A percentile compares a stretch with the other conserved stretches of the same genome.
Conservation (phyloP, 441 rosid genomes). For the Bocquillonia castaneifolia region DNA sequence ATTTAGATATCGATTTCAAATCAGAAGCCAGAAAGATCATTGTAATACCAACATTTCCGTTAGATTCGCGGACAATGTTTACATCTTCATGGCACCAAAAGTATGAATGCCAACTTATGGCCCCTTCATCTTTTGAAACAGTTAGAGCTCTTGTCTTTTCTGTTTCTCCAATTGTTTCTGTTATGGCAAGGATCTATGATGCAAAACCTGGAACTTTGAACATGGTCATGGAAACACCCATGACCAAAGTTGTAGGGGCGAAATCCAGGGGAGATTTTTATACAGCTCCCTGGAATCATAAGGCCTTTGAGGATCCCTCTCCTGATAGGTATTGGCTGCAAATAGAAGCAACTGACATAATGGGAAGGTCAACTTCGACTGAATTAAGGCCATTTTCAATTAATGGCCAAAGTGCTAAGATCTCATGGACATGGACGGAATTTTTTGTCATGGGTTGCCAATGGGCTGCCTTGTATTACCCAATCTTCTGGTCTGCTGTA, state of each 20-base stretch:
- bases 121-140: slow-evolving; percentile 64
- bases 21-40: slow-evolving; percentile 53
- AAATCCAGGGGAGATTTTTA: slow-evolving; percentile 60
- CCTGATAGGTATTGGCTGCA: slow-evolving; percentile 86
- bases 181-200: slow-evolving; percentile 77
- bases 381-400: slow-evolving; percentile 76
- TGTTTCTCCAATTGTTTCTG: slow-evolving; percentile 49
- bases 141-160: slow-evolving; percentile 84
- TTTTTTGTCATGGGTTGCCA: slow-evolving; percentile 82
- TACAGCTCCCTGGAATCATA: slow-evolving; percentile 75
- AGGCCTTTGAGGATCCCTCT: slow-evolving; percentile 78
- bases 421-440: slow-evolving; percentile 93
- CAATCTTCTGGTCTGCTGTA: slow-evolving; percentile 55
- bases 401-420: slow-evolving; percentile 52
- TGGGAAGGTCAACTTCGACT: slow-evolving; percentile 50
- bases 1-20: slow-evolving; percentile 57
- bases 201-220: slow-evolving; percentile 47
- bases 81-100: slow-evolving; percentile 46
- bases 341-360: slow-evolving; percentile 59
- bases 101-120: slow-evolving; percentile 66
- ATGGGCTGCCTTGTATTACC: slow-evolving; percentile 70
- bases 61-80: slow-evolving; percentile 88
- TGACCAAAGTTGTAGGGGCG: slow-evolving; percentile 48
- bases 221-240: slow-evolving; percentile 63
- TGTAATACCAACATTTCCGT: slow-evolving; percentile 80